These are phyloP conservation scores for Multifurca ochricompacta DNA, from an alignment of 768 basidiomycete species.

Conservation along the genomic window DNA sequence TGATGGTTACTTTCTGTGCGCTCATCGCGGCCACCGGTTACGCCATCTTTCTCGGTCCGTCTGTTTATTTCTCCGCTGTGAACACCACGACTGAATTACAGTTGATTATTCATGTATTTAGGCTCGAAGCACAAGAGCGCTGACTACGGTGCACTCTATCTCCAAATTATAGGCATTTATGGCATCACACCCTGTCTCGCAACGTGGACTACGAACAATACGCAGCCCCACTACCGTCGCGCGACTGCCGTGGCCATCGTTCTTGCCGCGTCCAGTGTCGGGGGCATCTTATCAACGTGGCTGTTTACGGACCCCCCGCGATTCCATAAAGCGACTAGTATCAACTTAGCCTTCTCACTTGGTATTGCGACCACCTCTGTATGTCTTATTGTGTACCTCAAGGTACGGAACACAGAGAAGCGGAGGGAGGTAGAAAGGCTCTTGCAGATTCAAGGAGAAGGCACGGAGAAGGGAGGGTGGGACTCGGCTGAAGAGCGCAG, in stretches of 20 bases:
- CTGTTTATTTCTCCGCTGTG: too few relatives aligned
- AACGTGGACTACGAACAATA: conserved; percentile 28
- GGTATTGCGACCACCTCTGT: background rate
- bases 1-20: conserved; percentile 5
- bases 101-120: background rate
- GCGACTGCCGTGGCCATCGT: conserved; percentile 25
- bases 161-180: conserved; percentile 28
- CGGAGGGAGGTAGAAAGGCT: too few relatives aligned
- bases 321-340: conserved; percentile 5
- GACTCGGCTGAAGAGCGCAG: too few relatives aligned
- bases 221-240: too few relatives aligned
- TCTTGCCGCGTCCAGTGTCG: conserved; percentile 21
- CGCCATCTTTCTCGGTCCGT: too few relatives aligned
- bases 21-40: conserved; percentile 12
- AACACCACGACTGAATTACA: background rate
- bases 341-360: conserved; percentile 10
- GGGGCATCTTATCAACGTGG: conserved; percentile 11
- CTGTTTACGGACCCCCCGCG: conserved; percentile 8
- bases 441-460: background rate
- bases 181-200: conserved; percentile 22
- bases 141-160: conserved; percentile 26
- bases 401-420: background rate
- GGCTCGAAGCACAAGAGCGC: conserved; percentile 20
- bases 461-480: too few relatives aligned
- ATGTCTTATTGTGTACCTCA: background rate